Conservation (phyloP, 2,329 filamentous ascomycete species). For the Colletotrichum sp. region DNA sequence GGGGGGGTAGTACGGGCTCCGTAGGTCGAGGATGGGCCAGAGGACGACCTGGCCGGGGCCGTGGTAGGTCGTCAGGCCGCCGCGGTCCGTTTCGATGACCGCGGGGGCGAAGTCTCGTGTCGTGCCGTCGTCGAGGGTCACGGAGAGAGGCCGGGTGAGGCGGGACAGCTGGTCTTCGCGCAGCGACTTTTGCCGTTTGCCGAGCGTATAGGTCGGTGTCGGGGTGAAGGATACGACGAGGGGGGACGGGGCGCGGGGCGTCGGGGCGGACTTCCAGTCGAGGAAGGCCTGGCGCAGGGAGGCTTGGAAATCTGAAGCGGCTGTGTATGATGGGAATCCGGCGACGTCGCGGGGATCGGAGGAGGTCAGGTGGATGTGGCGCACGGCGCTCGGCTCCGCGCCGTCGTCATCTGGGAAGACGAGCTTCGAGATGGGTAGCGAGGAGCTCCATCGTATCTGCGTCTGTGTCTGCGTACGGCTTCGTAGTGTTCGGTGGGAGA, state of each 20-base stretch:
- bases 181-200: constrained; percentile 74
- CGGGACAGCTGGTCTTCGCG: constrained; percentile 47
- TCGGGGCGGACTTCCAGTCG: constrained; percentile 35
- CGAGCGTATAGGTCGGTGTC: constrained; percentile 85
- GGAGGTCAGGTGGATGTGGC: constrained; percentile 13
- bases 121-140: constrained; percentile 29
- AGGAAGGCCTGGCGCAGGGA: constrained; percentile 36
- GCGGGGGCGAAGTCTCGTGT: constrained; percentile 49
- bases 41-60: constrained; percentile 90
- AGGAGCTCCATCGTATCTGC: constrained; percentile 10
- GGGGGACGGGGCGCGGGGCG: constrained; percentile 59
- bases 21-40: constrained; percentile 90
- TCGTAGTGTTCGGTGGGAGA: not conserved
- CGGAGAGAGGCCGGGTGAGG: constrained; percentile 44
- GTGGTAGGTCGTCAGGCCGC: constrained; percentile 93
- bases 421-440: not conserved
- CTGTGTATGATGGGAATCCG: constrained; percentile 3
- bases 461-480: not conserved
- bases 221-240: constrained; percentile 84
- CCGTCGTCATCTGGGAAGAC: constrained; percentile 2
- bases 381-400: constrained; percentile 1
- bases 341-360: not conserved
- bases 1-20: constrained; percentile 55
- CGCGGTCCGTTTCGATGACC: constrained; percentile 77
- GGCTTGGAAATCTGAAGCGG: constrained; percentile 17